These are phyloP conservation scores for Hyaloscypha finlandica DNA, from an alignment of 495 filamentous ascomycete species.

Conservation along the genomic window DNA sequence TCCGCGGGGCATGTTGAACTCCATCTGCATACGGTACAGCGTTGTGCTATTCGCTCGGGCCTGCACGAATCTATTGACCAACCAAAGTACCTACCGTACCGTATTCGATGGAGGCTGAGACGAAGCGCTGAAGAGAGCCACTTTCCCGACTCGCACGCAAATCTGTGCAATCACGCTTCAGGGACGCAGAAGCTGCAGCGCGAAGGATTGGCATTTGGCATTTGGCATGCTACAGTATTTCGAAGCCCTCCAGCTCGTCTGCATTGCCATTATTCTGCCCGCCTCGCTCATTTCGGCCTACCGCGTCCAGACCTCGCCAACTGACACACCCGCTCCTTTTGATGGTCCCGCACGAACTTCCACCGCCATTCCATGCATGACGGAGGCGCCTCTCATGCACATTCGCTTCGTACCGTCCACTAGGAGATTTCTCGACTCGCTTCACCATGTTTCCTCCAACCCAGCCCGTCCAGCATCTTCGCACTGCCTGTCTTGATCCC, in stretches of 20 bases:
- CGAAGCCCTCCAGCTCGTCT: background rate
- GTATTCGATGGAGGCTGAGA: background rate
- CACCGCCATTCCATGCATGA: constrained; percentile 7
- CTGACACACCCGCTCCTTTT: constrained; percentile 23
- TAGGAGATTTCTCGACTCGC: constrained; percentile 21
- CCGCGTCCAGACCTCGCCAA: constrained; percentile 4
- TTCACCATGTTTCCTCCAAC: background rate
- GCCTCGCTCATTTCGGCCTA: background rate
- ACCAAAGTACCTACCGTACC: no score
- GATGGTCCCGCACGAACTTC: constrained; percentile 3
- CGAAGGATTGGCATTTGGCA: background rate
- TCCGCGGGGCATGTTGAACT: no score
- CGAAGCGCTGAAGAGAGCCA: background rate
- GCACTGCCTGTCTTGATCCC: background rate
- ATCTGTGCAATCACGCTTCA: no score
- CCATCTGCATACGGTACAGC: no score
- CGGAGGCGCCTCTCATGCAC: constrained; percentile 16
- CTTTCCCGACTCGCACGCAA: background rate
- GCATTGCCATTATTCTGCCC: background rate
- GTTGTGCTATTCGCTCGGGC: no score
- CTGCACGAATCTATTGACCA: no score
- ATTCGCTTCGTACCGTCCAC: constrained; percentile 20
- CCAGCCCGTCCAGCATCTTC: background rate
- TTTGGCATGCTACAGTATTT: no score
- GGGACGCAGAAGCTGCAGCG: background rate